Percentiles rank a stretch among this genome's conserved stretches.
Evolutionary conservation across 192 early-diverging fungal species (phyloP).

Genomic region (Umbelopsis isabellina): DNA sequence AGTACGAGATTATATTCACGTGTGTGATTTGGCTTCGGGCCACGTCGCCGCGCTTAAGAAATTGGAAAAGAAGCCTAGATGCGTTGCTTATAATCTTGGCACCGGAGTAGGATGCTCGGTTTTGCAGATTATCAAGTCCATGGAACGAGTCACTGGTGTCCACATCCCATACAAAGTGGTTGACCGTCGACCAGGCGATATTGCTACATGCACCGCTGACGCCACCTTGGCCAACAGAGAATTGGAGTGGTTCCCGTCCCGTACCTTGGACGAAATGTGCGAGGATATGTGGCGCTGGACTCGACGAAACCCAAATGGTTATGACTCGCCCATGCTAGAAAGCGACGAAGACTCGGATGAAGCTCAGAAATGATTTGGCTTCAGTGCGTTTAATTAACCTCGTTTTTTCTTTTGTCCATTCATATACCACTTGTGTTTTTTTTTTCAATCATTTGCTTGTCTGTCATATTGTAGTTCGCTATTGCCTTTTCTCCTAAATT

Average conservation of each 20-base stretch:
- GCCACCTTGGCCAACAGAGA: constrained; percentile 52
- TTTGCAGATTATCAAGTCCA: constrained; percentile 86
- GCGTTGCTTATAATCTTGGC: constrained; percentile 88
- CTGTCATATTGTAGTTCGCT: background rate
- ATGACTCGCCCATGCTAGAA: constrained; percentile 29
- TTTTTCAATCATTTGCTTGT: background rate
- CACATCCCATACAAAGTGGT: constrained; percentile 75
- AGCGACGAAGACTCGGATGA: constrained; percentile 10
- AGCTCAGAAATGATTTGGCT: constrained; percentile 1
- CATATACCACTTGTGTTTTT: background rate
- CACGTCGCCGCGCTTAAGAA: constrained; percentile 87
- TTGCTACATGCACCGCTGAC: constrained; percentile 55
- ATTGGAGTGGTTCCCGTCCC: constrained; percentile 53
- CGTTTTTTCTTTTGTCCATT: background rate
- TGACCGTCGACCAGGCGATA: constrained; percentile 54
- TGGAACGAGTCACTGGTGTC: constrained; percentile 75
- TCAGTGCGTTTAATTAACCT: background rate
- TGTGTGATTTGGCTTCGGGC: constrained; percentile 88
- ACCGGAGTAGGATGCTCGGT: constrained; percentile 93
- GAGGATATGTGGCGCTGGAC: constrained; percentile 63
- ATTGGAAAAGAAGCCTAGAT: constrained; percentile 62
- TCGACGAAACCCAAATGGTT: constrained; percentile 54
- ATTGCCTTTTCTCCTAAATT: background rate
- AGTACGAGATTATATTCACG: constrained; percentile 95
- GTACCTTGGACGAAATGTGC: constrained; percentile 60